Evolutionary conservation across 108 stramenopile species (phyloP), one percentile per base, ranked within the genome.

Genomic region (Fistulifera pelliculosa): DNA sequence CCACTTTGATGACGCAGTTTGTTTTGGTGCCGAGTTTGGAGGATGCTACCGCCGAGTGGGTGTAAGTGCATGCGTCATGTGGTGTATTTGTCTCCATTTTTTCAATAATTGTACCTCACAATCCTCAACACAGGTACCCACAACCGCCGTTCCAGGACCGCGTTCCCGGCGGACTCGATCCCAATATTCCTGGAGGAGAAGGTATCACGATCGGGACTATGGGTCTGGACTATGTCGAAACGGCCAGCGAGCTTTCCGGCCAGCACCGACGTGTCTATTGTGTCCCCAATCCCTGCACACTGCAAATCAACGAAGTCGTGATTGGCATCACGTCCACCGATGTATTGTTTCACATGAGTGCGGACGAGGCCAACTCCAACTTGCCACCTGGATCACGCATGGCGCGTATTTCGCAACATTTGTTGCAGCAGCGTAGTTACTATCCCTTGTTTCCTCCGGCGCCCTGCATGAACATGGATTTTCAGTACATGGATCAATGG

Each of bases 1-100:
- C 68, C 19, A 60, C 68, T 8, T 54, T 79, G 50, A 53, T 64
- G 40, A 97, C 98, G 15, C 87, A 95, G 41, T 87, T 99, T 60
- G 88, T 97, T 14, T 62, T 99, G 39, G 84, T 97, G 13, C 98
- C 98, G 6, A 89, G 93, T 52, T 49, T 94, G 47, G 85, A 94
- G 8, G 98, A 99, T 73, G 96, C 88, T 3, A 74, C 88, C 53
- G 84, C 88, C 27, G 92, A 96, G 53, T 74, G 66, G 51, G 95
- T 94, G 62, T 98, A 81, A 64, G 75, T 77, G 1, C 3, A 70
- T 77, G 1, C 3, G 16, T 4, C 5, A 23, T 14, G 40, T 47
- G 27, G 47, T 11, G 4, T 21, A 28, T 41, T 26, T 21, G 23
- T 14, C 18, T 50, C 7, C 25, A 35, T 25, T 47, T 6, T 49